Conservation (phyloP, 2,329 filamentous ascomycete genomes). For the Pseudogymnoascus sp. region DNA sequence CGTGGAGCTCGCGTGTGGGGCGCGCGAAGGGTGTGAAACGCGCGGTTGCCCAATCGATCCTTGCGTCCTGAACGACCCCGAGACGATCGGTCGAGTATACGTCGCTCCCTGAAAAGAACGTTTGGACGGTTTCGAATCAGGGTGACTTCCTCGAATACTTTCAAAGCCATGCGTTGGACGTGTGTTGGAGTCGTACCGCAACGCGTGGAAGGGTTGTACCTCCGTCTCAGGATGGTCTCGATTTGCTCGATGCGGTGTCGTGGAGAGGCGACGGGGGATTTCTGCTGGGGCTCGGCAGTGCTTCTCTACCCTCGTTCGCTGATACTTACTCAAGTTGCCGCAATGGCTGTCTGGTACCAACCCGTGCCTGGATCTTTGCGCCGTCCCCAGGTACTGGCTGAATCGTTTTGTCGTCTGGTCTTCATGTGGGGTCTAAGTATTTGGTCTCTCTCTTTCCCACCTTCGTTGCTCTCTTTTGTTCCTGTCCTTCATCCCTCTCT, state of each 20-base stretch:
- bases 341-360: background rate
- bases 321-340: conserved; percentile 1
- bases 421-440: conserved; percentile 4
- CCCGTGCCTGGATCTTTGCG: background rate
- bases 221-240: conserved; percentile 1
- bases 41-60: conserved; percentile 6
- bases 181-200: background rate
- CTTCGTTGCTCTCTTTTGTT: background rate
- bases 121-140: background rate
- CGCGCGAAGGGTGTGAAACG: background rate
- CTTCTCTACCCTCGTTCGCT: background rate
- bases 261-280: background rate
- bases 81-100: background rate
- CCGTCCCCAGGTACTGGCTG: background rate
- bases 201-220: conserved; percentile 6
- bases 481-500: background rate
- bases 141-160: conserved; percentile 2
- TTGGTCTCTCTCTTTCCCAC: conserved; percentile 2
- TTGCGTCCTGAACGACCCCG: background rate
- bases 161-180: background rate
- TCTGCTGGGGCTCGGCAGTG: background rate
- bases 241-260: background rate
- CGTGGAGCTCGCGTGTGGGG: background rate
- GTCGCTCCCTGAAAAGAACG: background rate
- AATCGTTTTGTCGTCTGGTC: background rate